Evolutionary conservation across 1,284 basidiomycete genomes (phyloP), one percentile per base, ranked within the genome.

Genomic region (Pterulicium gracile): DNA sequence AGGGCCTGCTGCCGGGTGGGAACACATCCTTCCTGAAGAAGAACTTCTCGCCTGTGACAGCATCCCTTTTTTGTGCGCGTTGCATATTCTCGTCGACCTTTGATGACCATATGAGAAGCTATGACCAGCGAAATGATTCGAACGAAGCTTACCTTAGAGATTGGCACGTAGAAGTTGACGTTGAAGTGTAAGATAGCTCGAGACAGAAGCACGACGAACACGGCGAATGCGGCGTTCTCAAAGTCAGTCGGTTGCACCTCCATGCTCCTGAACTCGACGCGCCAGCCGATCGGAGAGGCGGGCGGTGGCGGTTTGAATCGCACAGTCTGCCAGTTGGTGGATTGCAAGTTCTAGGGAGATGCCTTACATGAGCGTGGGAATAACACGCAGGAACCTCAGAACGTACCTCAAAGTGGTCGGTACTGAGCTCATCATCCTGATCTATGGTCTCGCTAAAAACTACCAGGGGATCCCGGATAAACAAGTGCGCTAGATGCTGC

Each of bases 161-260:
- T 92, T 2, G 96, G 96, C 55, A 98, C 78, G 65, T 98, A 98
- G 50, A 98, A 88, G 65, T 98, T 97, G 50, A 98, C 70, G 49
- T 88, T 85, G 64, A 92, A 93, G 54, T 73, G 80, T 51, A 98
- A 73, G 54, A 99, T 96, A 0, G 94, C 94, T 39, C 95, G 77
- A 0, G 95, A 93, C 4, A 99, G 72, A 23, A 99, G 77, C 3
- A 98, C 92, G 50, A 96, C 78, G 62, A 98, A 98, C 40, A 98
- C 79, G 22, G 89, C 81, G 61, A 93, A 97, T 1, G 96, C 94
- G 0, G 96, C 96, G 61, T 98, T 99, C 69, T 98, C 96, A 61
- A 94, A 99, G 67, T 98, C 96, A 17, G 96, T 98, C 58, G 96
- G 78, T 61, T 98, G 96, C 2, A 98, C 91, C 63, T 99, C 96